These are phyloP conservation scores for Yamadazyma tumulicola DNA, from an alignment of 805 yeast species.

Conservation along the genomic window DNA sequence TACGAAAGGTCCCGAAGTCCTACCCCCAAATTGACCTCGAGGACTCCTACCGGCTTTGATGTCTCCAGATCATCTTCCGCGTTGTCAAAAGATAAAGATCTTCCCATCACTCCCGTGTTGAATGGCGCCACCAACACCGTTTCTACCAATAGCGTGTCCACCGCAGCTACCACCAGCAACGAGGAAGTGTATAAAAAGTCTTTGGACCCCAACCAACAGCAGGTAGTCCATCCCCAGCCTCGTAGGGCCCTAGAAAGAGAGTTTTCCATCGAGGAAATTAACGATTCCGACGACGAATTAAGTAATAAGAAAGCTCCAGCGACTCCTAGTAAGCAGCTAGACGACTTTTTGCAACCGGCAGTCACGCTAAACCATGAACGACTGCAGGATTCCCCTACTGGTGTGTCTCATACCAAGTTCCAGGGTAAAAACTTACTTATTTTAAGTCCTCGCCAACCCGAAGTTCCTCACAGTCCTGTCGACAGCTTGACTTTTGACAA, in stretches of 20 bases:
- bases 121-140: neutral
- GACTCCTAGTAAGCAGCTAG: constrained; percentile 2
- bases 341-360: constrained; percentile 15
- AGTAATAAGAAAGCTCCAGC: constrained; percentile 9
- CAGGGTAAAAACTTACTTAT: constrained; percentile 32
- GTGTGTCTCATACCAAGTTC: constrained; percentile 16
- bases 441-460: constrained; percentile 36
- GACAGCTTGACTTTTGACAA: constrained; percentile 8
- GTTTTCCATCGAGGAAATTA: constrained; percentile 38
- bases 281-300: constrained; percentile 38
- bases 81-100: constrained; percentile 12
- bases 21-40: constrained; percentile 11
- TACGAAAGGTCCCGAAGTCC: constrained; percentile 12
- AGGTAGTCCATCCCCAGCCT: constrained; percentile 5
- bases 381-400: constrained; percentile 11
- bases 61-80: constrained; percentile 11
- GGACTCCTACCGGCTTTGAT: constrained; percentile 6
- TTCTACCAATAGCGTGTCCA: neutral
- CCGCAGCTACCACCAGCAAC: neutral
- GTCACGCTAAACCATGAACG: constrained; percentile 9
- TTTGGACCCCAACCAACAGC: constrained; percentile 3
- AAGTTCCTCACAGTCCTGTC: constrained; percentile 13
- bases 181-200: neutral
- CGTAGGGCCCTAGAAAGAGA: constrained; percentile 17
- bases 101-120: constrained; percentile 11